Conservation (phyloP, 257 asterid species). For the Primulina huaijiensis region DNA sequence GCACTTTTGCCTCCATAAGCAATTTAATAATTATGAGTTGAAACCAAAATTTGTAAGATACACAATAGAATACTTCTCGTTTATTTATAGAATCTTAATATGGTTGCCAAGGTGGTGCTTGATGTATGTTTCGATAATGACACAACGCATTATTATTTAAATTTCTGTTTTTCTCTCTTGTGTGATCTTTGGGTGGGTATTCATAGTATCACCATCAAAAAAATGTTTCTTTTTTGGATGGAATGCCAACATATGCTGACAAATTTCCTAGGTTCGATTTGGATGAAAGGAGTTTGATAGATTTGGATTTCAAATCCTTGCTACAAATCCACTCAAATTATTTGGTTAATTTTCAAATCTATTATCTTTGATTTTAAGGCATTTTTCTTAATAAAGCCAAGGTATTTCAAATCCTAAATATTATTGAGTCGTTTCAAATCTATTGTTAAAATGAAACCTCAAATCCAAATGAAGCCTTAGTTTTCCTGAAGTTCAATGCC, state of each 20-base stretch:
- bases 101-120: conserved; percentile 1
- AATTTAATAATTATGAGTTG: background rate
- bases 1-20: no score
- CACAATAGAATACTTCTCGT: background rate
- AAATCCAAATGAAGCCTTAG: background rate
- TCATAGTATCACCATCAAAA: background rate
- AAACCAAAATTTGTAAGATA: background rate
- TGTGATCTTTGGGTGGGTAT: background rate
- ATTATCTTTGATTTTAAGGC: background rate
- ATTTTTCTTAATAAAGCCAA: background rate
- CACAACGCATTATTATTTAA: background rate
- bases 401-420: background rate
- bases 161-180: background rate
- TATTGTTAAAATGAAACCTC: background rate
- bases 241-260: background rate
- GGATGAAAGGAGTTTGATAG: background rate
- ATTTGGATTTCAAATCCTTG: background rate
- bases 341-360: background rate
- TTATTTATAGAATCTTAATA: background rate
- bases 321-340: background rate
- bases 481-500: background rate
- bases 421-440: background rate
- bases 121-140: background rate
- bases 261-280: background rate
- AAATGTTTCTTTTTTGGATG: conserved; percentile 4